phyloP scores from a whole-genome alignment of 2,329 filamentous ascomycete species.

The Hymenoscyphus occultus region DNA sequence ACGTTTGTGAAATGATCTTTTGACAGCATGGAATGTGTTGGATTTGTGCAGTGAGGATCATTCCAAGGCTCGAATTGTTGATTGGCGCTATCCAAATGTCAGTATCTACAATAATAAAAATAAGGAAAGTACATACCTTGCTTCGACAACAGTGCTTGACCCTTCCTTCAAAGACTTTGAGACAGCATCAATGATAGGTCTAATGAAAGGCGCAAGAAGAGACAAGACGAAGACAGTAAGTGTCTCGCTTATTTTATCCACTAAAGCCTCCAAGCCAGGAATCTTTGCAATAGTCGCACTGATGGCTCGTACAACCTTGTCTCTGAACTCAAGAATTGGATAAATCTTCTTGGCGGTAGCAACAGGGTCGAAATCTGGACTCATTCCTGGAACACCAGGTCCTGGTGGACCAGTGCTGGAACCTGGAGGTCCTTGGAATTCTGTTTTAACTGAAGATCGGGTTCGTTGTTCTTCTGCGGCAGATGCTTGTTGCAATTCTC shows the following conservation, averaged over 20 bases:
- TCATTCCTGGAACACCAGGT: constrained; percentile 68
- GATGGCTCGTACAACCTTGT: constrained; percentile 88
- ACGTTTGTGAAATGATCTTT: constrained; percentile 84
- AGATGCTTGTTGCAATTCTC: constrained; percentile 57
- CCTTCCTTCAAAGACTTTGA: constrained; percentile 83
- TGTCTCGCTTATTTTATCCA: constrained; percentile 91
- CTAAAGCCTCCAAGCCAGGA: constrained; percentile 81
- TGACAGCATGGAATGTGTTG: constrained; percentile 78
- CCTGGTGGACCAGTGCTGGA: constrained; percentile 44
- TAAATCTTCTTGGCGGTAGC: constrained; percentile 82
- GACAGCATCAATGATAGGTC: constrained; percentile 85
- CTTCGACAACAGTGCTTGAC: constrained; percentile 66
- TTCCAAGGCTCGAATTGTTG: constrained; percentile 80
- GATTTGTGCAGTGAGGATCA: constrained; percentile 70
- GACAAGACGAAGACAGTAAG: constrained; percentile 90
- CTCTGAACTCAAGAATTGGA: constrained; percentile 88
- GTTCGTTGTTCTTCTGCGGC: constrained; percentile 61
- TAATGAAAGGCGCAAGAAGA: constrained; percentile 84
- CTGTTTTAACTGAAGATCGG: constrained; percentile 31
- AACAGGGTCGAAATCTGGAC: constrained; percentile 71
- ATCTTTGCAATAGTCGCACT: constrained; percentile 85
- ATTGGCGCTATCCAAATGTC: constrained; percentile 49
- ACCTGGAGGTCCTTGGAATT: constrained; percentile 27
- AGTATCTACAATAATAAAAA: not conserved
- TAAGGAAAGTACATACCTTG: constrained; percentile 40